Percentiles rank a stretch among this genome's conserved stretches.
These are phyloP conservation scores for Arthromyces matolae DNA, from an alignment of 768 basidiomycete genomes.

Conservation along the genomic window DNA sequence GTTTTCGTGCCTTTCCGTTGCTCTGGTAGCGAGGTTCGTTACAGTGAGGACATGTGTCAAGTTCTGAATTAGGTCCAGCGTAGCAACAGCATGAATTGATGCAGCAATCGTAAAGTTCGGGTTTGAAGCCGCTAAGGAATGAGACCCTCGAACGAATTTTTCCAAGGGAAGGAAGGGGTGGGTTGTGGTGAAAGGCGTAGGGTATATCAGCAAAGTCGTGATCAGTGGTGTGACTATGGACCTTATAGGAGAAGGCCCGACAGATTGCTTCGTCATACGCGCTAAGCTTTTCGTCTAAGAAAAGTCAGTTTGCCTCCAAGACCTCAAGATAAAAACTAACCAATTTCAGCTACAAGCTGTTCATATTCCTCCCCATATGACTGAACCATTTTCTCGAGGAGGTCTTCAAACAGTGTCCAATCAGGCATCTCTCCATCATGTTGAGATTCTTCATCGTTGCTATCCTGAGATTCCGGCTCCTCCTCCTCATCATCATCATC, in stretches of 20 bases:
- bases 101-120: constrained; percentile 36
- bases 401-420: background rate
- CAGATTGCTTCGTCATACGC: constrained; percentile 22
- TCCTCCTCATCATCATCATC: background rate
- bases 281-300: constrained; percentile 18
- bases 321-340: constrained; percentile 5
- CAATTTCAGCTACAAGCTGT: constrained; percentile 12
- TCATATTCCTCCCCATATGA: constrained; percentile 17
- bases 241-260: constrained; percentile 4
- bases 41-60: constrained; percentile 32
- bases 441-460: constrained; percentile 1
- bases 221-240: background rate
- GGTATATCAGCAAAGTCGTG: constrained; percentile 18
- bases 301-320: background rate
- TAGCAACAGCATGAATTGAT: constrained; percentile 38
- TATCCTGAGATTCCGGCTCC: background rate
- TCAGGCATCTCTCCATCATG: constrained; percentile 5
- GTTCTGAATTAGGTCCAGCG: constrained; percentile 24
- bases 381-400: constrained; percentile 2
- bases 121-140: constrained; percentile 30
- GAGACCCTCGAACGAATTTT: constrained; percentile 8
- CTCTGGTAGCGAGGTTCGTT: constrained; percentile 18
- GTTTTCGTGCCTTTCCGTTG: constrained; percentile 14
- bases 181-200: constrained; percentile 20
- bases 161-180: background rate